Base-by-base conservation (phyloP, 2,329 filamentous ascomycete genomes). In the Dactylonectria macrodidyma region DNA sequence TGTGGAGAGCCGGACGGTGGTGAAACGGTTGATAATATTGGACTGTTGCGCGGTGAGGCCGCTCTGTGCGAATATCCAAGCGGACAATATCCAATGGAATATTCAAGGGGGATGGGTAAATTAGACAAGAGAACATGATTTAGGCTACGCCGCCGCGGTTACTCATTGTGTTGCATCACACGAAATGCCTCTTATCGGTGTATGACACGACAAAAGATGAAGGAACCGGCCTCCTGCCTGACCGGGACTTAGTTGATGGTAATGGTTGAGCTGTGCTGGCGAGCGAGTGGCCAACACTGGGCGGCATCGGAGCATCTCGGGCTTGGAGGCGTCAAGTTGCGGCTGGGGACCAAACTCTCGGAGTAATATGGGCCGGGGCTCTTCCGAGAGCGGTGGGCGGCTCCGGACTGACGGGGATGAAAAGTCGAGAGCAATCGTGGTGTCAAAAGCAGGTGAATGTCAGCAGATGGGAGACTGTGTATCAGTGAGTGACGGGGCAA, bases 211-310 rank as follows among this genome's bases (percentile, higher is more conserved):
- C 54, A 54, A 44, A 9, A 24, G 64, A 47, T 48, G 22, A 60
- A 61, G 38, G 57, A 61, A 59, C 61, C 65, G 62, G 51, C 51
- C 64, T 67, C 67, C 66, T 71, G 64, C 56, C 71, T 55, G 65
- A n/a, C 62, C 48, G 59, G 70, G 70, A 67, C 68, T 68, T 74
- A 68, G 57, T 71, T 60, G 58, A 71, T 75, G 69, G 71, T 74
- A 62, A 70, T 65, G 60, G 55, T 46, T 44, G 47, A 66, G 46
- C 44, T 30, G 26, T 19, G 26, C 26, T 69, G 48, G 64, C 64
- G 58, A 55, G 62, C 56, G 56, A 62, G 63, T 44, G 38, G 48
- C 44, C 55, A 44, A 50, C 54, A 22, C 58, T 58, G 26, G 61
- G 59, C 64, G 64, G 46, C 50, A 70, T 73, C 73, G 73, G 73